Base-by-base conservation (phyloP, 2,329 filamentous ascomycete species). In the Talaromyces piceae region DNA sequence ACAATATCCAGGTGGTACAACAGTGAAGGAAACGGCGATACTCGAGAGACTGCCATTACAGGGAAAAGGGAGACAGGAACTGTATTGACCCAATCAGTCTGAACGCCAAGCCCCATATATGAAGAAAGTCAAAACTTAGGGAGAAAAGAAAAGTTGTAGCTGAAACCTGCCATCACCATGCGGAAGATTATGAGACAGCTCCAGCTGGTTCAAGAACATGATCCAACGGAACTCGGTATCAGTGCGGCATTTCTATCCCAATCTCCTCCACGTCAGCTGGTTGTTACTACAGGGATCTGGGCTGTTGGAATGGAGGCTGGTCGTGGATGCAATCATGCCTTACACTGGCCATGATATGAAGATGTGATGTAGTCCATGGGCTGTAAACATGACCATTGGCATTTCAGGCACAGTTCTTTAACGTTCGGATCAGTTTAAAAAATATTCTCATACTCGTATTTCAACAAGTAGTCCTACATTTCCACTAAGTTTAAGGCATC, bases 1-100 rank as follows among this genome's bases (percentile, higher is more conserved):
- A 75, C 59, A 74, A 75, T 53, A 70, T 75, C 39, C 72, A 75
- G 57, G 72, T 75, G 37, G 72, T 75, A 31, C 72, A 74, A 59
- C 72, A 73, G 56, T 68, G 59, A 59, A 46, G 12, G 23, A 37
- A 46, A 46, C 25, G 16, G n/a, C 9, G 11, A 46, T 27, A 28
- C 20, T 25, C 20, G n/a, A 27, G 20, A 20, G 12, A 28, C 44
- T 46, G 12, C 16, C 22, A 41, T 41, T 41, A 6, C 37, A 23
- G 20, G 16, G 11, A 33, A 33, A 1, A 33, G 18, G 20, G 18
- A 37, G 31, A 12, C 31, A 37, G 16, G 11, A 18, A 37, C 6
- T 28, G 6, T 28, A 28, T 37, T 37, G n/a, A n/a, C 33, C 33
- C 16, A 20, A 37, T 37, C 33, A 37, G 16, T 18, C n/a, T 11